Conservation (phyloP, 2,329 filamentous ascomycete genomes). For the Zarea fungicola region DNA sequence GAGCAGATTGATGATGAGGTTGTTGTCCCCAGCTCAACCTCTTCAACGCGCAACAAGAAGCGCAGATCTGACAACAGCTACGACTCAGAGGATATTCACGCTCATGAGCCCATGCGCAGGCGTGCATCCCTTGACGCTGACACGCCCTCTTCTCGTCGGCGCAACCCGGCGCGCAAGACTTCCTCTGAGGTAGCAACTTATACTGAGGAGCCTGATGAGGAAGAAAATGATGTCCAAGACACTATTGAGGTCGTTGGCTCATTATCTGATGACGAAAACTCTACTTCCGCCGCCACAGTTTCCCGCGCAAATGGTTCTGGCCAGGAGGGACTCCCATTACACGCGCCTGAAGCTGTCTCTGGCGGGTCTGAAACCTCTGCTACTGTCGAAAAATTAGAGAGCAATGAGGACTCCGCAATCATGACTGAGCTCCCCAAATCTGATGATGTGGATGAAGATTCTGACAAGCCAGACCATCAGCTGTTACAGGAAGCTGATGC, state of each 20-base stretch:
- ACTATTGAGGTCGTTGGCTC: conserved; percentile 9
- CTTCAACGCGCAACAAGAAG: conserved; percentile 31
- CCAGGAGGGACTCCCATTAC: no score
- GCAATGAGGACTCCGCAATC: neutral
- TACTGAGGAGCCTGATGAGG: conserved; percentile 28
- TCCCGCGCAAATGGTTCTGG: neutral
- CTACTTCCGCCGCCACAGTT: neutral
- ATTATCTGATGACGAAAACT: conserved; percentile 5
- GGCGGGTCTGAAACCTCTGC: neutral
- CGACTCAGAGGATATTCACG: conserved; percentile 28
- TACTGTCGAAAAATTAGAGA: neutral
- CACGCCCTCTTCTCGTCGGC: conserved; percentile 32
- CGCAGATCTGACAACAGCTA: conserved; percentile 31
- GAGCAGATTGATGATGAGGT: conserved; percentile 48
- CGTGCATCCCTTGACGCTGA: conserved; percentile 32
- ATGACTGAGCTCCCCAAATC: neutral
- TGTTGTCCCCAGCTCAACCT: conserved; percentile 29
- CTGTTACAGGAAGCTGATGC: conserved; percentile 1
- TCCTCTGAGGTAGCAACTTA: conserved; percentile 28
- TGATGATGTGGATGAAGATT: neutral
- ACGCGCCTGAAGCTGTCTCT: neutral
- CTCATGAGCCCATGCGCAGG: conserved; percentile 29
- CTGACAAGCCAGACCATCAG: neutral
- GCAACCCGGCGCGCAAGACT: conserved; percentile 35
- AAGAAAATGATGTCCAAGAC: conserved; percentile 13